Evolutionary conservation across 2,329 filamentous ascomycete species (phyloP).

Genomic region (Nemania serpens): DNA sequence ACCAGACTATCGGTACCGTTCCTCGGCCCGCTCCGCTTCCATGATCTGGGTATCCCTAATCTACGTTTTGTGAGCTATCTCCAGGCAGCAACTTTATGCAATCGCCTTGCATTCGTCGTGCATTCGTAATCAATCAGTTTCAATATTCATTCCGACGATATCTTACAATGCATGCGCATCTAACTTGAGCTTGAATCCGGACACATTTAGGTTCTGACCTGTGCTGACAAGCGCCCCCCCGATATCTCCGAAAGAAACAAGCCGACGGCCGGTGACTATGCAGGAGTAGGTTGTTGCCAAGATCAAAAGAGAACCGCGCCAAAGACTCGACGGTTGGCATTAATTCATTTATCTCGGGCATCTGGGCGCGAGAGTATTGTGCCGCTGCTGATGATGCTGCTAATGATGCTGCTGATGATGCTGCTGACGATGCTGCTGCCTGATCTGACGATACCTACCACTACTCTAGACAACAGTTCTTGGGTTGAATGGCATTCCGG

Average conservation of each 20-base stretch:
- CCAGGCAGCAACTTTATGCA: too few relatives aligned
- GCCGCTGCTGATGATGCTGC: background rate
- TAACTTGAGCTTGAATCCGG: background rate
- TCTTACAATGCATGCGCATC: too few relatives aligned
- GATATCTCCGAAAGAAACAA: background rate
- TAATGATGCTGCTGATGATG: background rate
- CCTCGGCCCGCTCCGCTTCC: constrained; percentile 19
- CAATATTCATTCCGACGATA: too few relatives aligned
- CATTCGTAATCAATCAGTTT: too few relatives aligned
- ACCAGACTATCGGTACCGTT: background rate
- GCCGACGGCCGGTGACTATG: background rate
- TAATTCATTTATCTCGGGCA: background rate
- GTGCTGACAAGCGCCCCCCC: background rate
- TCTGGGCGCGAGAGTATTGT: background rate
- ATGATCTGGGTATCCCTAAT: background rate
- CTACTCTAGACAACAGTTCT: background rate
- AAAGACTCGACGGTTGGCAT: background rate
- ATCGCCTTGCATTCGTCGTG: too few relatives aligned
- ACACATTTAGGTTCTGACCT: background rate
- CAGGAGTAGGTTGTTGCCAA: background rate
- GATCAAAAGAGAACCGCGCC: background rate
- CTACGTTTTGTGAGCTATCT: background rate
- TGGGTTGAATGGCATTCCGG: constrained; percentile 1
- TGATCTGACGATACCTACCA: background rate
- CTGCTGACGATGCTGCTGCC: background rate